Percentiles rank a stretch among this genome's conserved stretches.
phyloP scores from a whole-genome alignment of 202 grass and related monocot genomes.

The Setaria viridis region DNA sequence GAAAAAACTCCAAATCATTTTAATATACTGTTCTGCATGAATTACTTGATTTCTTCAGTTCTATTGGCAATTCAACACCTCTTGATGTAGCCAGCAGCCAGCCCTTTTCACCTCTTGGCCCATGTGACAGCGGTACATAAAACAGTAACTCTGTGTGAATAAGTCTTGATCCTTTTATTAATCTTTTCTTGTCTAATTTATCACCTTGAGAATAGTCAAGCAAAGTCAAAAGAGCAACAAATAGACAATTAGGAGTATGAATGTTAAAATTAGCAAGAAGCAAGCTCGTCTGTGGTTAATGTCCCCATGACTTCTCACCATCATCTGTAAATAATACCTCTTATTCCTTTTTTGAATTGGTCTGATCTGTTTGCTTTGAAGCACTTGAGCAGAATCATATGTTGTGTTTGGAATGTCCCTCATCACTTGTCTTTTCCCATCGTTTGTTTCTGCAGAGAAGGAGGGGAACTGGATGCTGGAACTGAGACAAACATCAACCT shows the following conservation, averaged over 20 bases:
- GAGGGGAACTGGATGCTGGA: conserved; percentile 72
- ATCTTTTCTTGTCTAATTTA: conserved; percentile 10
- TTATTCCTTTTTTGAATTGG: not conserved
- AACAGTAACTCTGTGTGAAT: not conserved
- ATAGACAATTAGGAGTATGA: not conserved
- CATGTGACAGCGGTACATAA: conserved; percentile 15
- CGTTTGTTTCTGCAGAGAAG: conserved; percentile 53
- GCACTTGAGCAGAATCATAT: conserved; percentile 1
- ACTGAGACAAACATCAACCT: conserved; percentile 96
- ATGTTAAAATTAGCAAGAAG: conserved; percentile 4
- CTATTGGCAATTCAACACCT: not conserved
- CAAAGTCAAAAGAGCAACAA: not conserved
- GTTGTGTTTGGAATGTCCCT: conserved; percentile 6
- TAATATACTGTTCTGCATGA: not conserved
- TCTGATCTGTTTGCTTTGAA: conserved; percentile 14
- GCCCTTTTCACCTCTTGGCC: not conserved
- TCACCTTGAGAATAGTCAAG: conserved; percentile 4
- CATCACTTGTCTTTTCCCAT: conserved; percentile 21
- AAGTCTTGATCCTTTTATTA: conserved; percentile 1
- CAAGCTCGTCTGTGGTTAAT: not conserved
- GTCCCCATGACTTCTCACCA: not conserved
- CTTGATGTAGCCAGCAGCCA: not conserved
- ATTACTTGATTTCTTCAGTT: conserved; percentile 12
- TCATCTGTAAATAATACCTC: not conserved
- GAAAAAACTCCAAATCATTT: not conserved